Percentiles rank a stretch among this genome's conserved stretches.
phyloP scores from a whole-genome alignment of 805 yeast species.

The Candida krabiensis region DNA sequence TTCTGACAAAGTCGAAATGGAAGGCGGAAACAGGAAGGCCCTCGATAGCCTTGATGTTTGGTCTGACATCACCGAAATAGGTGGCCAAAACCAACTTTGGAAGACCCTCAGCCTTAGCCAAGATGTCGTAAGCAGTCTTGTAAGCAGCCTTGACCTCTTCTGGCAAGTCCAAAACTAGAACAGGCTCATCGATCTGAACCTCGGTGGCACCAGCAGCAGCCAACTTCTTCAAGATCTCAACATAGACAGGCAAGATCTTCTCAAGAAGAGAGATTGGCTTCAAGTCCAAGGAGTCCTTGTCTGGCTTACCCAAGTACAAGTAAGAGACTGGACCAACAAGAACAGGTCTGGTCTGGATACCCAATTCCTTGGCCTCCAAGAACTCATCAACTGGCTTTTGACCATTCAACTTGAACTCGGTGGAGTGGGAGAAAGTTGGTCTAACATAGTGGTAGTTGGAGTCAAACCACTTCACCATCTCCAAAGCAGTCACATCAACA shows the following conservation, averaged over 20 bases:
- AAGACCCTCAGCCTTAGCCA: slow-evolving; percentile 63
- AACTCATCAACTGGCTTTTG: slow-evolving; percentile 96
- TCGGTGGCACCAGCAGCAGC: slow-evolving; percentile 92
- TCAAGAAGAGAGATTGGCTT: slow-evolving; percentile 89
- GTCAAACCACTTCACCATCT: slow-evolving; percentile 99
- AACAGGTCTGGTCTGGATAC: slow-evolving; percentile 97
- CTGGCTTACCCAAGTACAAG: slow-evolving; percentile 95
- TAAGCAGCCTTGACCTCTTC: slow-evolving; percentile 79
- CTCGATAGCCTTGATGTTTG: slow-evolving; percentile 88
- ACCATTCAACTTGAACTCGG: slow-evolving; percentile 94
- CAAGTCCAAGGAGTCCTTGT: slow-evolving; percentile 93
- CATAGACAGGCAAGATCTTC: slow-evolving; percentile 91
- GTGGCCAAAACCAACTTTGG: slow-evolving; percentile 85
- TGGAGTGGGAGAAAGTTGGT: slow-evolving; percentile 96
- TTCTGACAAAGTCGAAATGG: slow-evolving; percentile 96
- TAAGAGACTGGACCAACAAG: slow-evolving; percentile 94
- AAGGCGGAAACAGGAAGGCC: slow-evolving; percentile 90
- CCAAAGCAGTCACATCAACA: slow-evolving; percentile 97
- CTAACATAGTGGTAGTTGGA: slow-evolving; percentile 99
- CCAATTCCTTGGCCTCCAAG: slow-evolving; percentile 96
- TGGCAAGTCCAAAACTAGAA: slow-evolving; percentile 90
- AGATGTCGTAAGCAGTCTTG: slow-evolving; percentile 81
- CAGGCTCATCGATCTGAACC: slow-evolving; percentile 98
- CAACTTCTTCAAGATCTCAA: slow-evolving; percentile 82
- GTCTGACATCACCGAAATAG: slow-evolving; percentile 98